Percentiles rank a stretch among this genome's conserved stretches.
These are phyloP conservation scores for Wallacemonas collosoma DNA, from an alignment of 208 protist species.

Conservation along the genomic window DNA sequence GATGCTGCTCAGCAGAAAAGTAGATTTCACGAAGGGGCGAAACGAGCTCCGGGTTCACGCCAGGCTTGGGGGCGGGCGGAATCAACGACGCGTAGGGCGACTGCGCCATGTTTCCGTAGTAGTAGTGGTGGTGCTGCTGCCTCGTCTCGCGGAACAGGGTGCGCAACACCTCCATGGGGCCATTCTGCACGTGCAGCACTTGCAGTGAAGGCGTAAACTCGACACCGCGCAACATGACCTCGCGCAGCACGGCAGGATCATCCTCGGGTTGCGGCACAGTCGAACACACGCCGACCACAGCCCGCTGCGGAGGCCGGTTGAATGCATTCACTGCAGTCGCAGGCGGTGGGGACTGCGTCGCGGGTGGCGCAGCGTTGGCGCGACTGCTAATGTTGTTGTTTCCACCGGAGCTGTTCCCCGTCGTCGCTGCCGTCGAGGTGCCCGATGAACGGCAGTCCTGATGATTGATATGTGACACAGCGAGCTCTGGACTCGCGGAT, in stretches of 20 bases:
- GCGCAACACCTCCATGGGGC: conserved; percentile 10
- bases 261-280: conserved; percentile 17
- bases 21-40: conserved; percentile 18
- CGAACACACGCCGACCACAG: conserved; percentile 10
- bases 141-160: conserved; percentile 8
- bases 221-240: conserved; percentile 13
- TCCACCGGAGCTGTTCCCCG: no score
- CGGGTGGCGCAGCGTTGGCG: no score
- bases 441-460: no score
- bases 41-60: conserved; percentile 12
- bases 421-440: no score
- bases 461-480: no score
- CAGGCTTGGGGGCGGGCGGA: conserved; percentile 8
- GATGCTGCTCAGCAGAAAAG: conserved; percentile 19
- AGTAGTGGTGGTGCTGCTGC: conserved; percentile 16
- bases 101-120: conserved; percentile 14
- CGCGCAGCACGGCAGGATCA: conserved; percentile 12
- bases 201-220: conserved; percentile 19
- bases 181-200: conserved; percentile 17
- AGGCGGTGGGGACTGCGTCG: no score
- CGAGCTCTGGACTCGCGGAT: no score
- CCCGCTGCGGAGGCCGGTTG: background rate
- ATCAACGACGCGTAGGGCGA: conserved; percentile 11
- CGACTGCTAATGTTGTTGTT: no score
- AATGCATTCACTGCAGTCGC: background rate